Conservation (phyloP, 108 stramenopile genomes). For the Pseudonitzschia delicatissima region DNA sequence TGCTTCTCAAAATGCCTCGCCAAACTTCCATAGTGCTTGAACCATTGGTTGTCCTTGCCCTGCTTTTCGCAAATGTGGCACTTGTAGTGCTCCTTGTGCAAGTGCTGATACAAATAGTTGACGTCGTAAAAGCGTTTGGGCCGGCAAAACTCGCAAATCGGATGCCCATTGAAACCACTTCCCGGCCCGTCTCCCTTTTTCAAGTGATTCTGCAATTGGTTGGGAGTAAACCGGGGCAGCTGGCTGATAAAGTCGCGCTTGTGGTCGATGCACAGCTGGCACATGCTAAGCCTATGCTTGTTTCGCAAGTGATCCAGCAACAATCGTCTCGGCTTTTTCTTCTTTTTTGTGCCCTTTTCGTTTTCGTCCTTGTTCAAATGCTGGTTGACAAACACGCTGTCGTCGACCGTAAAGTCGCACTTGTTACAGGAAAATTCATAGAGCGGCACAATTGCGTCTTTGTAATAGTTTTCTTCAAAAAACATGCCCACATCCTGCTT, state of each 20-base stretch:
- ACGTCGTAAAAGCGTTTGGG: slow-evolving; percentile 80
- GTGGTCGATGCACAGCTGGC: slow-evolving; percentile 75
- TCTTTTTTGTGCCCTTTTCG: slow-evolving; percentile 7
- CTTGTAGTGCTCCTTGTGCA: slow-evolving; percentile 88
- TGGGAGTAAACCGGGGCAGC: slow-evolving; percentile 60
- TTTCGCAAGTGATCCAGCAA: slow-evolving; percentile 73
- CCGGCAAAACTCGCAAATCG: slow-evolving; percentile 83
- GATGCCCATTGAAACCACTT: slow-evolving; percentile 77
- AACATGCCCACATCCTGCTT: slow-evolving; percentile 78
- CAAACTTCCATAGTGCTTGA: slow-evolving; percentile 70
- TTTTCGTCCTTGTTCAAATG: neutral
- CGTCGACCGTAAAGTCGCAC: slow-evolving; percentile 35
- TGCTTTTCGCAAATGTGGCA: slow-evolving; percentile 83
- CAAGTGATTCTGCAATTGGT: slow-evolving; percentile 65
- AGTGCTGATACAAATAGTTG: slow-evolving; percentile 72
- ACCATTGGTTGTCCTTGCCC: slow-evolving; percentile 79
- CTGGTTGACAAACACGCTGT: slow-evolving; percentile 1
- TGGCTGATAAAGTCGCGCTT: slow-evolving; percentile 76
- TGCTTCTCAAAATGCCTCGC: slow-evolving; percentile 82
- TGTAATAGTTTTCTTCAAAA: slow-evolving; percentile 54
- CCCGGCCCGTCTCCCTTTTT: slow-evolving; percentile 62
- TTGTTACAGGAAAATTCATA: slow-evolving; percentile 59
- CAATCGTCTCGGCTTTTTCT: slow-evolving; percentile 31
- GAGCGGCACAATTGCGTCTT: slow-evolving; percentile 51
- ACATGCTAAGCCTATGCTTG: slow-evolving; percentile 61